Conservation (phyloP, 2,329 filamentous ascomycete species). For the Talaromyces sp. region DNA sequence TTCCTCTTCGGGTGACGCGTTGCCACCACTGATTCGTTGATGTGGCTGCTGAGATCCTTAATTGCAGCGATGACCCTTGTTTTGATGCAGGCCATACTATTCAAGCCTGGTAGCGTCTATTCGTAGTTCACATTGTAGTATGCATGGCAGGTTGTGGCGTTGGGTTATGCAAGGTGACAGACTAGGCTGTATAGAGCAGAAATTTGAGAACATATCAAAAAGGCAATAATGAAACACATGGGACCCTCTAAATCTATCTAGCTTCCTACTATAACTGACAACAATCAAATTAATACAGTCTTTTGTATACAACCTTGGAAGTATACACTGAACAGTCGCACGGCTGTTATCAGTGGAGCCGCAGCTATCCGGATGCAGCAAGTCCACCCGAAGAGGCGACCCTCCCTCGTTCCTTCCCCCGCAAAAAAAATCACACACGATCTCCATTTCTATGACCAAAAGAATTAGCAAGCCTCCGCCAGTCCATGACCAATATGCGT, state of each 20-base stretch:
- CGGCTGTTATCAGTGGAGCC: background rate
- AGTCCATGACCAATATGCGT: constrained; percentile 23
- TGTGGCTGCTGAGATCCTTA: background rate
- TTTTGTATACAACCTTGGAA: background rate
- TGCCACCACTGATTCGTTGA: constrained; percentile 15
- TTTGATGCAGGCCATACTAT: background rate
- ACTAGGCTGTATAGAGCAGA: too few species aligned
- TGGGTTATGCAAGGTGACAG: too few species aligned
- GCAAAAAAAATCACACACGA: constrained; percentile 21
- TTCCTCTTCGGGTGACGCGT: constrained; percentile 15
- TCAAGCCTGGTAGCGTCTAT: background rate
- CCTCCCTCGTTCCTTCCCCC: constrained; percentile 7
- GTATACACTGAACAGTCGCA: background rate
- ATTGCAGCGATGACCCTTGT: constrained; percentile 9
- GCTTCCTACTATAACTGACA: too few species aligned
- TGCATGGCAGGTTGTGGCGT: too few species aligned
- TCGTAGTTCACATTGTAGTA: background rate
- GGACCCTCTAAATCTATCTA: too few species aligned
- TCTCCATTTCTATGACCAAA: constrained; percentile 24
- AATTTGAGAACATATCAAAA: too few species aligned
- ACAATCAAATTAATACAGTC: background rate
- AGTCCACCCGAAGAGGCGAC: constrained; percentile 32
- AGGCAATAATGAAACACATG: too few species aligned
- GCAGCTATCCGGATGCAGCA: constrained; percentile 26
- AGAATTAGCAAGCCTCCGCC: background rate